A percentile compares a stretch with the other conserved stretches of the same genome.
Evolutionary conservation across 1,284 basidiomycete genomes (phyloP).

Genomic region (Boletus sp.): DNA sequence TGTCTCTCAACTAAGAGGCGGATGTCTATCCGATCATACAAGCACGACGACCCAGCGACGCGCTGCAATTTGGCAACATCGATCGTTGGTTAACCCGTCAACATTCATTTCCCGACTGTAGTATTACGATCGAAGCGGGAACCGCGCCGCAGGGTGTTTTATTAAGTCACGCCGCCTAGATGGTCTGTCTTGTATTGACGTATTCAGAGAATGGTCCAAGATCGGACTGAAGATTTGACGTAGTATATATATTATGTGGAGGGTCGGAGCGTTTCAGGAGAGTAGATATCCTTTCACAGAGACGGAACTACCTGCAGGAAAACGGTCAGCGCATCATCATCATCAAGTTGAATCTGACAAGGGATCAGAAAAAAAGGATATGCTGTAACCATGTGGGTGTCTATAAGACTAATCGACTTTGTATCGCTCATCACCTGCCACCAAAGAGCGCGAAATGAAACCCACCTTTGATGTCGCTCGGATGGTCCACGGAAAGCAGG

Average conservation of each 20-base stretch:
- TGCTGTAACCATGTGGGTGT: constrained; percentile 46
- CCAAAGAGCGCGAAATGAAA: constrained; percentile 24
- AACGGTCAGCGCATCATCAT: constrained; percentile 15
- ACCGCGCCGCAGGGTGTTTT: constrained; percentile 3
- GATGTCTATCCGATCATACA: too few species aligned
- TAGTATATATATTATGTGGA: too few species aligned
- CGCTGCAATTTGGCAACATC: constrained; percentile 4
- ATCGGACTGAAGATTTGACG: constrained; percentile 4
- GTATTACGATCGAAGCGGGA: constrained; percentile 3
- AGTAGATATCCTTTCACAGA: constrained; percentile 2
- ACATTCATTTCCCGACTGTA: background rate
- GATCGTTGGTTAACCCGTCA: constrained; percentile 4
- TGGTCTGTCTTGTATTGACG: background rate
- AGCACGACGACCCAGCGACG: constrained; percentile 8
- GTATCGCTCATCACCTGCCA: constrained; percentile 58
- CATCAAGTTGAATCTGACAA: constrained; percentile 15
- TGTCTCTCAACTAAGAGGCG: too few species aligned
- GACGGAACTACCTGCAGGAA: constrained; percentile 13
- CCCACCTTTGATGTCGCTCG: constrained; percentile 52
- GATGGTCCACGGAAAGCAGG: background rate
- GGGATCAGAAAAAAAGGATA: constrained; percentile 41
- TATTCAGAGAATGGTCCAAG: constrained; percentile 12
- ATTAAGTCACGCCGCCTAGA: constrained; percentile 18
- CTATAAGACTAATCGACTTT: constrained; percentile 86
- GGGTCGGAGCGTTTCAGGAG: background rate